Evolutionary conservation across 2,329 filamentous ascomycete species (phyloP).

Genomic region (Byssothecium circinans): DNA sequence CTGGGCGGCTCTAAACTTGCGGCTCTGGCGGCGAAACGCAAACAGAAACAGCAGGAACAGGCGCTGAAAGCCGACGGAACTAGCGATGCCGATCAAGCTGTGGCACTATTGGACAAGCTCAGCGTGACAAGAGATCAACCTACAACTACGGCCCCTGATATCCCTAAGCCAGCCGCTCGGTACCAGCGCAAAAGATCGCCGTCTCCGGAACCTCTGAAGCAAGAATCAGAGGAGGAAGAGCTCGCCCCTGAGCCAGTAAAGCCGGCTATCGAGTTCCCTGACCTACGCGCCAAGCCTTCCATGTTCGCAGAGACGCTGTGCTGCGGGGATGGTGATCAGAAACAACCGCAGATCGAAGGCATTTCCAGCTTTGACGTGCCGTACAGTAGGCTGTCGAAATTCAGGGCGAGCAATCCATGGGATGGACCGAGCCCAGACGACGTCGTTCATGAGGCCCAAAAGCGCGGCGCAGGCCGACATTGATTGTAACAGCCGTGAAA

Average conservation of each 20-base stretch:
- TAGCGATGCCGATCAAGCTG: constrained; percentile 30
- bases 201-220: constrained; percentile 24
- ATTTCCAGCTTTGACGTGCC: constrained; percentile 40
- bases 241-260: constrained; percentile 11
- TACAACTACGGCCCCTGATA: not conserved
- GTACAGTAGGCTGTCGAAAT: constrained; percentile 39
- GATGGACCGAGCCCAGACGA: constrained; percentile 89
- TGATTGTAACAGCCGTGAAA: constrained; percentile 19
- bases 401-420: constrained; percentile 64
- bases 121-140: constrained; percentile 30
- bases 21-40: constrained; percentile 80
- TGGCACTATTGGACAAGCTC: constrained; percentile 51
- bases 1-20: constrained; percentile 90
- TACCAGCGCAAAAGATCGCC: constrained; percentile 27
- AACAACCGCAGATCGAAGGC: constrained; percentile 4
- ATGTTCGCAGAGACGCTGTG: constrained; percentile 56
- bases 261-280: constrained; percentile 29
- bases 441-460: constrained; percentile 79
- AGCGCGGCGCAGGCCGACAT: constrained; percentile 46
- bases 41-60: constrained; percentile 76
- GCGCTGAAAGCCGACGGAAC: constrained; percentile 44
- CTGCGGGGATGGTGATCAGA: constrained; percentile 25
- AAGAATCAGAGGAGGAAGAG: constrained; percentile 11
- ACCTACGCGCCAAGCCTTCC: constrained; percentile 52
- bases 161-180: not conserved